Percentiles rank a stretch among this genome's conserved stretches.
These are phyloP conservation scores for Thymus quinquecostatus DNA, from an alignment of 257 asterid genomes.

Conservation along the genomic window DNA sequence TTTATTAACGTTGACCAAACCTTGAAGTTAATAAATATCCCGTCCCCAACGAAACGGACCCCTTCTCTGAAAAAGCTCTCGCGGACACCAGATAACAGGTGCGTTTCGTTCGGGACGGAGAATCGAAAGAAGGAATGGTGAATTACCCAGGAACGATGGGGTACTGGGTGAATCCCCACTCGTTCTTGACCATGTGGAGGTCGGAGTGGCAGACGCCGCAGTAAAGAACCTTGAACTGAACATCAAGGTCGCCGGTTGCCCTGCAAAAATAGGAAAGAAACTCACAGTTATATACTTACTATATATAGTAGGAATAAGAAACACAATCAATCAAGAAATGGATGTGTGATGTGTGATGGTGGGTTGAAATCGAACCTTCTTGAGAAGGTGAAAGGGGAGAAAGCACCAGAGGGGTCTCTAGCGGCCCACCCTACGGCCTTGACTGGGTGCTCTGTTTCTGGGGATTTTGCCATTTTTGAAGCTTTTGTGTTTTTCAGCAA, in stretches of 20 bases:
- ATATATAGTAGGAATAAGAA: no score
- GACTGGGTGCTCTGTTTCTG: conserved; percentile 54
- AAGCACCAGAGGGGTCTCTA: conserved; percentile 53
- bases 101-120: no score
- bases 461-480: conserved; percentile 45
- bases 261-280: conserved; percentile 22
- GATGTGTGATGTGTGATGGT: no score
- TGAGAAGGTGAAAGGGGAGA: conserved; percentile 61
- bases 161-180: conserved; percentile 50
- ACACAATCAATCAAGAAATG: no score
- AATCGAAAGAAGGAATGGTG: neutral
- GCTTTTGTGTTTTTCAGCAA: neutral
- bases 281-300: no score
- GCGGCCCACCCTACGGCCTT: conserved; percentile 62
- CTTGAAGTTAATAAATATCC: no score
- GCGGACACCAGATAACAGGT: no score
- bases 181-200: conserved; percentile 53
- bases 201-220: conserved; percentile 64
- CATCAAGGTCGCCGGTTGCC: conserved; percentile 47
- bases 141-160: conserved; percentile 61
- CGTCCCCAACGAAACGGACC: no score
- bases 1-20: no score
- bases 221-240: conserved; percentile 54
- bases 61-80: no score
- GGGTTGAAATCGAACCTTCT: conserved; percentile 42